These are phyloP conservation scores for Glycyrrhiza uralensis DNA, from an alignment of 306 rosid species.

Conservation along the genomic window DNA sequence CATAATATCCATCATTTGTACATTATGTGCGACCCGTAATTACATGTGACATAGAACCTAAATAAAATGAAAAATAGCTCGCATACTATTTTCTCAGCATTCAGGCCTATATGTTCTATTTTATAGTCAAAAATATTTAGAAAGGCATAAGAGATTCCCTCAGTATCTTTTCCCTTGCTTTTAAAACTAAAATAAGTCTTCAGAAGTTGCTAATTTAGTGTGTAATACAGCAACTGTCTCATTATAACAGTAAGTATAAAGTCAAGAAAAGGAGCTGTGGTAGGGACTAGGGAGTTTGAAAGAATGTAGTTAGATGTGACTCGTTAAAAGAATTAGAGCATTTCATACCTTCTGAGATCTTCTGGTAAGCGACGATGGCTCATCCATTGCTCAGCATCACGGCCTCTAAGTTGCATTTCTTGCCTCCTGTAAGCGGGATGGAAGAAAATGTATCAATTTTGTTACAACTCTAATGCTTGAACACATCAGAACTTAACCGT, in stretches of 20 bases:
- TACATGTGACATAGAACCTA: not conserved
- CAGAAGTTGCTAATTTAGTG: not conserved
- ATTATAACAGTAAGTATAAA: too few species aligned
- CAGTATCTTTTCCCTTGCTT: not conserved
- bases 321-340: constrained; percentile 7
- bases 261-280: too few species aligned
- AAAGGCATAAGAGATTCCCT: not conserved
- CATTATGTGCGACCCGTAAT: not conserved
- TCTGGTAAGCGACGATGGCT: constrained; percentile 80
- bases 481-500: not conserved
- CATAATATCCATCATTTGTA: not conserved
- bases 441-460: constrained; percentile 12
- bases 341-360: constrained; percentile 41
- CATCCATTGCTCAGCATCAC: constrained; percentile 96
- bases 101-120: not conserved
- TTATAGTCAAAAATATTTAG: not conserved
- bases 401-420: constrained; percentile 82
- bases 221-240: not conserved
- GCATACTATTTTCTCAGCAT: not conserved
- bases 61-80: not conserved
- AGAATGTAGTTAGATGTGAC: too few species aligned
- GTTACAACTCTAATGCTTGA: not conserved
- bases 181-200: not conserved
- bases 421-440: constrained; percentile 45
- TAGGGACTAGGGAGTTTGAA: too few species aligned